Conservation (phyloP, 1,284 basidiomycete species). For the Tetrapyrgos nigripes region DNA sequence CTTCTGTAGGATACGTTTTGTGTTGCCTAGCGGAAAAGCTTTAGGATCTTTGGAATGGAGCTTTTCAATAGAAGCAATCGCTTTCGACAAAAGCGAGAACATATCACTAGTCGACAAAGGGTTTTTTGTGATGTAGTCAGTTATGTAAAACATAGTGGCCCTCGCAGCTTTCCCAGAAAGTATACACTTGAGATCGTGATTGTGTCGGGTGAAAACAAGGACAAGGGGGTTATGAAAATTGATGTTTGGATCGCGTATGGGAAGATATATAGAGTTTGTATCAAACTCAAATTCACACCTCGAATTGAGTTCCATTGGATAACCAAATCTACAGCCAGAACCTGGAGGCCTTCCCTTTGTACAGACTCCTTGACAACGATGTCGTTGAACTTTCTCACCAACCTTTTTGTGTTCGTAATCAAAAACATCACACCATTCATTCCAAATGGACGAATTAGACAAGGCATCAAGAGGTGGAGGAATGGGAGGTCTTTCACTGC, state of each 20-base stretch:
- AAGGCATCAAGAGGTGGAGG: not conserved
- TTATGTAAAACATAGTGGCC: constrained; percentile 35
- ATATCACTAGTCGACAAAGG: constrained; percentile 25
- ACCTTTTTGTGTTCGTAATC: constrained; percentile 2
- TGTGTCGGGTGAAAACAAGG: constrained; percentile 28
- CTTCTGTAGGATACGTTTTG: constrained; percentile 29
- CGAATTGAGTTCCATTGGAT: constrained; percentile 18
- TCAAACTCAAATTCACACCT: constrained; percentile 23
- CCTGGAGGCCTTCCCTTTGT: constrained; percentile 26
- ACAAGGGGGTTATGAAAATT: constrained; percentile 33
- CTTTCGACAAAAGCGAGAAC: constrained; percentile 9
- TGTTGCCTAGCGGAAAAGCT: constrained; percentile 18
- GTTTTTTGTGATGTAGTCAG: constrained; percentile 38
- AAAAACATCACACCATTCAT: not conserved
- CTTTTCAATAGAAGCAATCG: constrained; percentile 30
- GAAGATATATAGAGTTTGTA: constrained; percentile 27
- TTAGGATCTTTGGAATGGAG: constrained; percentile 19
- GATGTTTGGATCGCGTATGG: constrained; percentile 23
- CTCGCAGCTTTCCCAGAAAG: constrained; percentile 32
- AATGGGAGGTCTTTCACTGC: constrained; percentile 1
- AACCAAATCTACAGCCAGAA: constrained; percentile 26
- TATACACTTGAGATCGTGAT: constrained; percentile 38
- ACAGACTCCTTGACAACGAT: constrained; percentile 24
- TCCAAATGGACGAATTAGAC: not conserved
- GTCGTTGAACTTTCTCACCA: constrained; percentile 23